Conservation (phyloP, 169 alveolate genomes). For the Cryptosporidium meleagridis region DNA sequence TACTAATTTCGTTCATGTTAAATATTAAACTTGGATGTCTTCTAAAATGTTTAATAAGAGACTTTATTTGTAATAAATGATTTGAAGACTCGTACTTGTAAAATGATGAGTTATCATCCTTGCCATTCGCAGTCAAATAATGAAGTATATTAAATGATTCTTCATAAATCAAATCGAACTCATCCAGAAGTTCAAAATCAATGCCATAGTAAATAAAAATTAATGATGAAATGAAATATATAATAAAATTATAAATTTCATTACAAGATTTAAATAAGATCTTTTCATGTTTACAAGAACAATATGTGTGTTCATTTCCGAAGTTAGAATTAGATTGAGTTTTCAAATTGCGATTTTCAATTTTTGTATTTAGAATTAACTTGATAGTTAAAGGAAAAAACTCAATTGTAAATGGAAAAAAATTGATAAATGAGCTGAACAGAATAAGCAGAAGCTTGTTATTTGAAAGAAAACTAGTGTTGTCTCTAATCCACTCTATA, state of each 20-base stretch:
- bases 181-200: slow-evolving; percentile 1
- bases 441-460: neutral
- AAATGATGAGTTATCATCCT: slow-evolving; percentile 9
- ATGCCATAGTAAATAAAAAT: slow-evolving; percentile 32
- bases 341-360: neutral
- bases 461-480: slow-evolving; percentile 3
- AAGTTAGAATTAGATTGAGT: neutral
- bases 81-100: neutral
- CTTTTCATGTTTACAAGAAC: neutral
- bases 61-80: slow-evolving; percentile 12
- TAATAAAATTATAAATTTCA: neutral
- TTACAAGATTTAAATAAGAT: neutral
- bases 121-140: slow-evolving; percentile 11
- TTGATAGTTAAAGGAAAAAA: slow-evolving; percentile 7
- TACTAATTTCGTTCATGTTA: neutral
- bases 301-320: neutral
- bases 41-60: slow-evolving; percentile 1
- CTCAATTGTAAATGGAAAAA: slow-evolving; percentile 16
- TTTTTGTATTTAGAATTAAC: slow-evolving; percentile 11
- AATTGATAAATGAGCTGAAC: neutral
- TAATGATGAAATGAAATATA: slow-evolving; percentile 16
- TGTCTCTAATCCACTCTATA: slow-evolving; percentile 14
- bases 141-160: slow-evolving; percentile 44
- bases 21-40: neutral
- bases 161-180: slow-evolving; percentile 22